phyloP scores from a whole-genome alignment of 169 alveolate species.

The Cyclospora cayetanensis region DNA sequence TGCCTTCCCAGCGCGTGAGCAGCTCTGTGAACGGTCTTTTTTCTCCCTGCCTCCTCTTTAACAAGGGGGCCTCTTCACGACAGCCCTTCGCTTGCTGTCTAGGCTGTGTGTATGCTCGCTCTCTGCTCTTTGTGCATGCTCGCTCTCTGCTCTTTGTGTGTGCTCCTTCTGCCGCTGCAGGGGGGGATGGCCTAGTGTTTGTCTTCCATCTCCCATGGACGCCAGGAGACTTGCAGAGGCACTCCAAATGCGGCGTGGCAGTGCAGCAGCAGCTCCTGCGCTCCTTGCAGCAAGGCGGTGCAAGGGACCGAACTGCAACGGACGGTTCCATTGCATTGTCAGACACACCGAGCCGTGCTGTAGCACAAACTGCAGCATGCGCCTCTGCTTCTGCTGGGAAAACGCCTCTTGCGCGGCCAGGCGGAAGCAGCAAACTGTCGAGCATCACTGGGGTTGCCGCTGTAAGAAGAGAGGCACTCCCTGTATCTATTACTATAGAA shows the following conservation, averaged over 20 bases:
- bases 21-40: too few relatives aligned
- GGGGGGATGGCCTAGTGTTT: background rate
- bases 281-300: background rate
- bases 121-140: too few relatives aligned
- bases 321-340: background rate
- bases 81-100: too few relatives aligned
- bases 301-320: background rate
- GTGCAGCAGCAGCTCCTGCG: constrained; percentile 16
- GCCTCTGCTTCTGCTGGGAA: background rate
- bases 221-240: background rate
- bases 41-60: too few relatives aligned
- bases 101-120: too few relatives aligned
- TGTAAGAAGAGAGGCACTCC: background rate
- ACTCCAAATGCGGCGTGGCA: constrained; percentile 21
- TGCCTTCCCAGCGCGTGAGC: too few relatives aligned
- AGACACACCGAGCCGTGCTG: background rate
- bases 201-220: constrained; percentile 17
- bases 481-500: too few relatives aligned
- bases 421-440: constrained; percentile 22
- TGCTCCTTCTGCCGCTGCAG: background rate
- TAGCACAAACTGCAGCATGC: background rate
- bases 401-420: background rate
- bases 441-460: constrained; percentile 4
- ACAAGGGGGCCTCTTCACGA: too few relatives aligned
- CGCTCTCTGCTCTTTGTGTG: too few relatives aligned